Conservation (phyloP, 306 rosid species). For the Quercus engelmannii region DNA sequence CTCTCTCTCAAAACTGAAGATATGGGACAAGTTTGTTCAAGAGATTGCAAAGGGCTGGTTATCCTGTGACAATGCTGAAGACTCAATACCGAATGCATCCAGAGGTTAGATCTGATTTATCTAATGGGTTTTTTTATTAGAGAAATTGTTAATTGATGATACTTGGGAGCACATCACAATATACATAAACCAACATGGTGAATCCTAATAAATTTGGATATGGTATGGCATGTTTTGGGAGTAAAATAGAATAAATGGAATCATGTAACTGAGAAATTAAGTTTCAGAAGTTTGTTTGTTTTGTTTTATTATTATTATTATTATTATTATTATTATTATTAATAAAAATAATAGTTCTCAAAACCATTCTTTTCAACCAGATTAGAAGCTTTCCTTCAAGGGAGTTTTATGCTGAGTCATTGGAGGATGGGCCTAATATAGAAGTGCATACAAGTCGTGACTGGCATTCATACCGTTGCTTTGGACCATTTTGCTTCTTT, state of each 20-base stretch:
- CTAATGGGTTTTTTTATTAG: neutral
- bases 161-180: neutral
- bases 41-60: slow-evolving; percentile 80
- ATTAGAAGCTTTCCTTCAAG: slow-evolving; percentile 87
- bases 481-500: slow-evolving; percentile 86
- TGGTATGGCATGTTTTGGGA: neutral
- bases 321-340: neutral
- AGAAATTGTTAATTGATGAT: slow-evolving; percentile 8
- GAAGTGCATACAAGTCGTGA: slow-evolving; percentile 48
- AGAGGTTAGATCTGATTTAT: slow-evolving; percentile 58
- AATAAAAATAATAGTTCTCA: neutral
- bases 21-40: slow-evolving; percentile 86
- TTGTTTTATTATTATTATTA: neutral
- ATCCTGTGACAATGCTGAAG: slow-evolving; percentile 95
- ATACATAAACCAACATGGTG: neutral
- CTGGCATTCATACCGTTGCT: slow-evolving; percentile 82
- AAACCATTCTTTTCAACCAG: slow-evolving; percentile 34
- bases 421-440: slow-evolving; percentile 73
- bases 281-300: neutral
- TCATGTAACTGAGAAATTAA: neutral
- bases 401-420: slow-evolving; percentile 74
- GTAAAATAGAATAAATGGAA: neutral
- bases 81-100: slow-evolving; percentile 99
- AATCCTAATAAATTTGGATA: neutral
- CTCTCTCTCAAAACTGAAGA: slow-evolving; percentile 43